Conservation (phyloP, 345 rosid species). For the Noccaea caerulescens region DNA sequence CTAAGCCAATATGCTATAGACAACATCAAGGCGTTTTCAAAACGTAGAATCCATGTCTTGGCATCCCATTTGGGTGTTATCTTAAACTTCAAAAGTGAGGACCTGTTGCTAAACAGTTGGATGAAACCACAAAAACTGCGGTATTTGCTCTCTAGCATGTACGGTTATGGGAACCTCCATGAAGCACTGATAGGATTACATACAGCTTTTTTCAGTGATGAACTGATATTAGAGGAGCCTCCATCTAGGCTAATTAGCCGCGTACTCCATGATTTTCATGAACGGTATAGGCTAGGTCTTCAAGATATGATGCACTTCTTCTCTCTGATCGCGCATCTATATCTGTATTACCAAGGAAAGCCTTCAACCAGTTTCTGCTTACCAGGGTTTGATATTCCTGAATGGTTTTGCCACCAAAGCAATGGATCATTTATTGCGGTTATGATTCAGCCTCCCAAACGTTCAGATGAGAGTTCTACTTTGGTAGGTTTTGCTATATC, state of each 20-base stretch:
- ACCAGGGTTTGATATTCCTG: conserved; percentile 16
- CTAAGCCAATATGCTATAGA: conserved; percentile 18
- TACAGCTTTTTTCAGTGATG: conserved; percentile 12
- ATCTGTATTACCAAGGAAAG: conserved; percentile 28
- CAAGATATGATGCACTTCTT: conserved; percentile 12
- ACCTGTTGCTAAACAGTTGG: conserved; percentile 7
- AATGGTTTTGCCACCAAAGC: conserved; percentile 24
- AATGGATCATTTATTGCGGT: conserved; percentile 11
- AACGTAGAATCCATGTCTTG: conserved; percentile 23
- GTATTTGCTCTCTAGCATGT: conserved; percentile 27
- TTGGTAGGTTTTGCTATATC: conserved; percentile 31
- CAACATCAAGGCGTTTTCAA: conserved; percentile 17
- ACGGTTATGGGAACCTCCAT: conserved; percentile 11
- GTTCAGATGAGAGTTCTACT: conserved; percentile 6
- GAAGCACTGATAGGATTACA: conserved; percentile 32
- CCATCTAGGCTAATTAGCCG: conserved; percentile 16
- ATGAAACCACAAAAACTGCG: conserved; percentile 23
- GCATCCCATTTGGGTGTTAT: conserved; percentile 15
- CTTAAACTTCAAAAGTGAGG: conserved; percentile 16
- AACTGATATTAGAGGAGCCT: conserved; percentile 6
- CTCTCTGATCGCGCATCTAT: conserved; percentile 26
- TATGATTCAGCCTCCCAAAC: neutral
- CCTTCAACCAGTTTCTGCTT: conserved; percentile 33
- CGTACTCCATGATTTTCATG: conserved; percentile 25
- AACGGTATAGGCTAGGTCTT: conserved; percentile 13